A percentile compares a stretch with the other conserved stretches of the same genome.
phyloP scores from a whole-genome alignment of 331 rosid genomes.

The Rhamnella rubrinervis region DNA sequence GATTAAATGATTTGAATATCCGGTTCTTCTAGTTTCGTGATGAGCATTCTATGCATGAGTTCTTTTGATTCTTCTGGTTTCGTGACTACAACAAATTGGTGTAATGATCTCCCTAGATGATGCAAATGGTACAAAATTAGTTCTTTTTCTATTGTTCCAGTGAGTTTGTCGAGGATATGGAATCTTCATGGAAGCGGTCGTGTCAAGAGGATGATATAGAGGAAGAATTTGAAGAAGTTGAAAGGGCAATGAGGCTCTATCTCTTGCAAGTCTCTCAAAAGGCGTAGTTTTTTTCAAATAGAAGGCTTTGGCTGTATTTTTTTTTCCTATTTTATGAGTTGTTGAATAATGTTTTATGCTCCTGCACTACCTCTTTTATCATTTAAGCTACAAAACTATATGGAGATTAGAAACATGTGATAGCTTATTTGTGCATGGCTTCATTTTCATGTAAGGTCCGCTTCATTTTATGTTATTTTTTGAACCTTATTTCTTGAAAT shows the following conservation, averaged over 20 bases:
- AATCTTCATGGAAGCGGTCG: conserved; percentile 90
- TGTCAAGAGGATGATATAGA: conserved; percentile 78
- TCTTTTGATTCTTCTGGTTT: conserved; percentile 15
- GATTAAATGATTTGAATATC: background rate
- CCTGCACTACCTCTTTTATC: too few species aligned
- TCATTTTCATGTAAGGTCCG: too few species aligned
- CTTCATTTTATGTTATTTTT: too few species aligned
- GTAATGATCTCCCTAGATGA: conserved; percentile 65
- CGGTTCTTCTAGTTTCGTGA: background rate
- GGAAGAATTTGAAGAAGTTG: too few species aligned
- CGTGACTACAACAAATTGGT: conserved; percentile 59
- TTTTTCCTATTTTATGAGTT: too few species aligned
- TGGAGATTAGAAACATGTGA: too few species aligned
- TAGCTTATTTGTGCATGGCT: too few species aligned
- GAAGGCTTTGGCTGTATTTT: too few species aligned
- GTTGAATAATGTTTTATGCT: too few species aligned
- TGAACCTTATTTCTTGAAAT: too few species aligned
- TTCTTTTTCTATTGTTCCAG: conserved; percentile 66
- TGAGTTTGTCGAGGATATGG: conserved; percentile 90
- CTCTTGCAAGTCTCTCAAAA: conserved; percentile 52
- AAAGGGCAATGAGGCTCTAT: conserved; percentile 70
- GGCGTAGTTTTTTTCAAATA: background rate
- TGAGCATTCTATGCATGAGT: conserved; percentile 14
- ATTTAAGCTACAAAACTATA: too few species aligned
- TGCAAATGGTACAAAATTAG: conserved; percentile 61